These are phyloP conservation scores for Pseudofabraea citricarpa DNA, from an alignment of 2,329 filamentous ascomycete genomes.

Conservation along the genomic window DNA sequence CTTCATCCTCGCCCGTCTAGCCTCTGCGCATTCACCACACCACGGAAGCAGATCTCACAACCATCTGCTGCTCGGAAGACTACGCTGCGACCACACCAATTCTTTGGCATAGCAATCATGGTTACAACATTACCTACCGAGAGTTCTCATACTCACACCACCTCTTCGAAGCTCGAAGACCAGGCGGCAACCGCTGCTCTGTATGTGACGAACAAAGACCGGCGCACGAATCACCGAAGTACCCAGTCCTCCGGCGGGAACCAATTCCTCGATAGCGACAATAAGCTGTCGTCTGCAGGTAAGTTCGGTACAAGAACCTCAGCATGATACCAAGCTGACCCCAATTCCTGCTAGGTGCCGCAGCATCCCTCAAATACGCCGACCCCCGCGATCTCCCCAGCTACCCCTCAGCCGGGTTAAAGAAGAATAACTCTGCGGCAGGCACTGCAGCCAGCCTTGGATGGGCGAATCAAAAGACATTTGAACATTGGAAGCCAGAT, in stretches of 20 bases:
- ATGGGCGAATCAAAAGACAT: conserved; percentile 62
- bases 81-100: too few species aligned
- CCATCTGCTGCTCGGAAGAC: too few species aligned
- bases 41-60: too few species aligned
- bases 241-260: conserved; percentile 7
- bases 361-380: conserved; percentile 64
- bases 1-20: too few species aligned
- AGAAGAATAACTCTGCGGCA: conserved; percentile 53
- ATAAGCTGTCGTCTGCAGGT: conserved; percentile 54
- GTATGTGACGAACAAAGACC: conserved; percentile 41
- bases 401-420: conserved; percentile 63
- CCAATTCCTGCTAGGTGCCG: conserved; percentile 43
- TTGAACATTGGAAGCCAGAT: conserved; percentile 63
- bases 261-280: conserved; percentile 40
- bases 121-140: conserved; percentile 11
- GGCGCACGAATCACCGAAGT: conserved; percentile 10
- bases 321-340: conserved; percentile 8
- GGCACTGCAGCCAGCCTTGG: conserved; percentile 71
- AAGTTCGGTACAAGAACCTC: conserved; percentile 20
- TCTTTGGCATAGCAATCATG: conserved; percentile 5
- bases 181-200: conserved; percentile 57
- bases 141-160: conserved; percentile 13
- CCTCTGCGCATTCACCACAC: too few species aligned
- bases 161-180: conserved; percentile 30
- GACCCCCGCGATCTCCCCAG: conserved; percentile 69